Evolutionary conservation across 306 rosid genomes (phyloP), one percentile per base, ranked within the genome.

Genomic region (Rosa rugosa): DNA sequence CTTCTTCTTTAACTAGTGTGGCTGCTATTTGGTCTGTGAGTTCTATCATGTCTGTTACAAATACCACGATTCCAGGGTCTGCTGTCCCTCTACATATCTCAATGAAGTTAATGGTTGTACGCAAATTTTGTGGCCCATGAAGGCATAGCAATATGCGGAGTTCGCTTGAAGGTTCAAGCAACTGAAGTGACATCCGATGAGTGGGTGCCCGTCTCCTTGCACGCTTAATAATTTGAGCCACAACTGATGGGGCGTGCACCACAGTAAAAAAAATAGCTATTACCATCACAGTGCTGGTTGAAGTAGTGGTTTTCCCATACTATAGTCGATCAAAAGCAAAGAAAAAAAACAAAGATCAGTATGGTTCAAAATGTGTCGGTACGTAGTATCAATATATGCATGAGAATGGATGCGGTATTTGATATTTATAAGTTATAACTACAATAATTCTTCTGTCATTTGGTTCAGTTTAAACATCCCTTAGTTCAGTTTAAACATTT

Each of bases 41-140:
- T 76, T 93, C 98, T 41, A 95, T 84, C 87, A 93, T 75, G 81
- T 93, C 98, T 1, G 97, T 81, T n/a, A 90, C 90, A 56, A 85
- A 89, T 12, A 95, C 88, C 42, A 86, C 66, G 12, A 90, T 83
- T 31, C 94, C 96, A 1, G 96, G 92, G 51, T 91, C 87, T 23
- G 79, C 54, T 53, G 81, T 23, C 56, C 97, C 96, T 25, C 93
- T 77, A 22, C 96, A 84, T 67, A 95, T 90, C 85, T 95, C 99
- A 86, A 93, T 84, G 77, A 95, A 84, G 91, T 93, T 95, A 38
- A 93, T 82, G 78, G 86, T 76, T 36, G 91, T 81, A 31, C 84
- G 70, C 51, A 84, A 80, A 72, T 91, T 90, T 4, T 89, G 89
- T 23, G 85, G 89, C 67, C 98, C 98, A 60, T 95, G 94, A 72